Percentiles rank a stretch among this genome's conserved stretches.
phyloP scores from a whole-genome alignment of 2,329 filamentous ascomycete genomes.

The Teratosphaeria pseudoeucalypti region DNA sequence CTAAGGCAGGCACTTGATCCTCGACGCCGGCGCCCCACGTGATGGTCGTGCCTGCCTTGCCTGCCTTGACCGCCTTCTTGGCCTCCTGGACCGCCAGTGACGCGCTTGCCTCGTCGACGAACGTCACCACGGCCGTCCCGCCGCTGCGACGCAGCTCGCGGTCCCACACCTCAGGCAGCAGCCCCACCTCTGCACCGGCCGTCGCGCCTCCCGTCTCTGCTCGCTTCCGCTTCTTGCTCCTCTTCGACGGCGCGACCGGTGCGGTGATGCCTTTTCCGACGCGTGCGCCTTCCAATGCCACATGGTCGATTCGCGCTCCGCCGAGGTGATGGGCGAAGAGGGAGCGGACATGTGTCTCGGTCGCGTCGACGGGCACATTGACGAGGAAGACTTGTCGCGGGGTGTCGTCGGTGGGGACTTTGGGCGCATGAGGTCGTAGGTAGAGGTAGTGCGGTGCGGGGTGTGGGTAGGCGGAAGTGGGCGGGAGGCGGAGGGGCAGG shows the following conservation, averaged over 20 bases:
- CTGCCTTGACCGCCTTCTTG: conserved; percentile 47
- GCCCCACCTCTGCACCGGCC: conserved; percentile 36
- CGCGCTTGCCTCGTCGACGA: conserved; percentile 74
- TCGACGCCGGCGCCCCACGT: conserved; percentile 57
- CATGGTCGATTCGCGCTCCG: conserved; percentile 65
- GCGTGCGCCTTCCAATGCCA: conserved; percentile 60
- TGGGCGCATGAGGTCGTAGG: conserved; percentile 71
- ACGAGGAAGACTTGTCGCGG: conserved; percentile 78
- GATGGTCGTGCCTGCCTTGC: conserved; percentile 48
- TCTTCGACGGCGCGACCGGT: conserved; percentile 25
- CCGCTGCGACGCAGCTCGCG: conserved; percentile 61
- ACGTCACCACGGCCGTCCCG: conserved; percentile 66
- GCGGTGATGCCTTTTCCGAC: conserved; percentile 30
- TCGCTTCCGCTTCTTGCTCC: conserved; percentile 48
- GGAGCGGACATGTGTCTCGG: conserved; percentile 62
- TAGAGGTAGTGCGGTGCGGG: conserved; percentile 73
- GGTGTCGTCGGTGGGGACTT: conserved; percentile 62
- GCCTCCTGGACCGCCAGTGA: conserved; percentile 68
- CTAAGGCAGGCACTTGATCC: conserved; percentile 48
- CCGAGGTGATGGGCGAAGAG: conserved; percentile 67
- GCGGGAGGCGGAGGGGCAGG: conserved; percentile 57
- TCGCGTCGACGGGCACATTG: conserved; percentile 78
- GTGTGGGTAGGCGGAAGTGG: conserved; percentile 51
- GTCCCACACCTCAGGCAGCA: conserved; percentile 49
- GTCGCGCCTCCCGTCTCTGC: conserved; percentile 30